Base-by-base conservation (phyloP, 2,329 filamentous ascomycete species). In the Alternaria panax region DNA sequence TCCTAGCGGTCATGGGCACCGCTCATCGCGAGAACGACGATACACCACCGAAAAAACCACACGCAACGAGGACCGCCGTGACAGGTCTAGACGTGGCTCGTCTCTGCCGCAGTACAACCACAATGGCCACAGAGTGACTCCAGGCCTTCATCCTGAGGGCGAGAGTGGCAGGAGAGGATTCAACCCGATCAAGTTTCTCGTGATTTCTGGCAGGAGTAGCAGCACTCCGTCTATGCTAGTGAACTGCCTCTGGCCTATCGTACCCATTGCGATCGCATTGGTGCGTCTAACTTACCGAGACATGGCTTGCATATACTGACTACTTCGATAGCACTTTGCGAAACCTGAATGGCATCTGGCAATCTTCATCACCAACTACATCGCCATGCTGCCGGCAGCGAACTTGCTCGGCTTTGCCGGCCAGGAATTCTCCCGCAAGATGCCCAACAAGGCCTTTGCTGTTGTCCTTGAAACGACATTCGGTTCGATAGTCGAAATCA, bases 401-500 rank as follows among this genome's bases (percentile, higher is more conserved):
- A 93, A 93, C 70, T 76, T 92, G 57, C 84, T 93, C 53, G 90
- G 90, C 0, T 93, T 93, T 69, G 88, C 89, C 6, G 89, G 90
- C 14, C 87, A 90, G 64, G 88, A 92, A 73, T 79, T 92, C 60
- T 87, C 90, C 1, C 85, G 88, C 60, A 94, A 94, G 78, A 78
- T 94, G 57, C 90, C 90, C 30, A 69, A 72, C 38, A 91, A 91
- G 70, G 90, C 92, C 8, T 78, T 88, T 48, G 89, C 88, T 25
- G 84, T 91, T 11, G 75, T 91, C 42, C 62, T 86, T 9, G 85
- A 87, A 68, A 86, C 83, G 1, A 82, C 82, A 0, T 77, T 93
- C 51, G 91, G 90, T 2, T 91, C 90, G 0, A 79, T 93, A 9
- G 91, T 95, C 52, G 92, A 96, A 74, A 89, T 96, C 57, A 86